Conservation (phyloP, 2,329 filamentous ascomycete species). For the Pyrenophora tritici-repentis region DNA sequence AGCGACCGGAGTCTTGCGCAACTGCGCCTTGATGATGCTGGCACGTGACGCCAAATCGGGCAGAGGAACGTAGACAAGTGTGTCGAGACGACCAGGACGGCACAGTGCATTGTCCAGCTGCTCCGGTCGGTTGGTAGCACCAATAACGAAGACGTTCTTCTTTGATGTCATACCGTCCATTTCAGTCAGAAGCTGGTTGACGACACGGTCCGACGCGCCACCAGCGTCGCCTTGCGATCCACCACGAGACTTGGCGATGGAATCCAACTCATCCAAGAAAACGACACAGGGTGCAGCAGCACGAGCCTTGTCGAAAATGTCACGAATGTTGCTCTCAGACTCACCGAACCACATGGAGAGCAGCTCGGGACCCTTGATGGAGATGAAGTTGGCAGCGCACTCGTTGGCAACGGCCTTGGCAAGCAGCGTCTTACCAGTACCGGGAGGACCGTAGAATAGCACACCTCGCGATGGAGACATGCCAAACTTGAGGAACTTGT, state of each 20-base stretch:
- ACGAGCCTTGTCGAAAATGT: slow-evolving; percentile 99
- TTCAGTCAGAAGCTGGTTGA: slow-evolving; percentile 99
- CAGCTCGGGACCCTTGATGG: slow-evolving; percentile 96
- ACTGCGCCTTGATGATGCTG: slow-evolving; percentile 90
- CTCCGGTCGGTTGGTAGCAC: slow-evolving; percentile 97
- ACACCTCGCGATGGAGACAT: slow-evolving; percentile 97
- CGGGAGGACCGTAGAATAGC: slow-evolving; percentile 96
- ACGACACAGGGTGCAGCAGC: slow-evolving; percentile 97
- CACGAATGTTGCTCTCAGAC: slow-evolving; percentile 99
- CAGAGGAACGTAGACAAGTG: slow-evolving; percentile 95
- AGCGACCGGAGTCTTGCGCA: slow-evolving; percentile 95
- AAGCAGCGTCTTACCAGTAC: slow-evolving; percentile 99
- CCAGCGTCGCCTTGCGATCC: slow-evolving; percentile 95
- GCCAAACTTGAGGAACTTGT: slow-evolving; percentile 99
- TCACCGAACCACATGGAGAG: slow-evolving; percentile 99
- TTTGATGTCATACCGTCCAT: slow-evolving; percentile 99
- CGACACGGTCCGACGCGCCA: slow-evolving; percentile 97
- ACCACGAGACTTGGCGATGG: slow-evolving; percentile 98
- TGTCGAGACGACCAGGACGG: slow-evolving; percentile 98
- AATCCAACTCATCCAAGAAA: slow-evolving; percentile 98
- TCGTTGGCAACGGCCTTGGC: slow-evolving; percentile 99
- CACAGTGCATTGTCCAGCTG: slow-evolving; percentile 97
- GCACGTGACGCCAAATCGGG: slow-evolving; percentile 89
- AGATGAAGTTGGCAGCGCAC: slow-evolving; percentile 99
- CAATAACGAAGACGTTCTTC: slow-evolving; percentile 99